A percentile compares a stretch with the other conserved stretches of the same genome.
Evolutionary conservation across 2,329 filamentous ascomycete genomes (phyloP).

Genomic region (Phoma sp.): DNA sequence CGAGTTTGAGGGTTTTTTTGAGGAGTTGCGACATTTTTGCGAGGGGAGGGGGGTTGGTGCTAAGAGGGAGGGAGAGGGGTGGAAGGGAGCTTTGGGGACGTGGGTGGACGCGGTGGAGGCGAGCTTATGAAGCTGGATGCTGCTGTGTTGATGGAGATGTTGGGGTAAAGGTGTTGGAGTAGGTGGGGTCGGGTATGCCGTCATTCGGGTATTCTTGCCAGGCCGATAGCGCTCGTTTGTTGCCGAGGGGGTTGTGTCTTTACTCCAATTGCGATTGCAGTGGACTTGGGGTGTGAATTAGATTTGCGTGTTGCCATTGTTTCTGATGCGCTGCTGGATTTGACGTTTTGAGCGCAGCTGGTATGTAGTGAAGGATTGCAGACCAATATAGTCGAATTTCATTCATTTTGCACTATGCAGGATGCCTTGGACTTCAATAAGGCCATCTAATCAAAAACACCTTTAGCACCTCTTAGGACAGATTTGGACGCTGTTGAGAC

Average conservation of each 20-base stretch:
- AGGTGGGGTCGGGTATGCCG: conserved; percentile 5
- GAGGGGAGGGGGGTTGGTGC: background rate
- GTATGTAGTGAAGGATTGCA: too few relatives aligned
- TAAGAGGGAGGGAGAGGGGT: background rate
- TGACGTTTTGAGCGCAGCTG: background rate
- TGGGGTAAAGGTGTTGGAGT: conserved; percentile 14
- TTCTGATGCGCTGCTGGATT: background rate
- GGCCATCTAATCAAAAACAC: too few relatives aligned
- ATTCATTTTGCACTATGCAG: too few relatives aligned
- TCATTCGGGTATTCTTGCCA: conserved; percentile 6
- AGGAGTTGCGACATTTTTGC: conserved; percentile 36
- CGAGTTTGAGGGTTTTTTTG: conserved; percentile 48
- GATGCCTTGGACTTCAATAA: too few relatives aligned
- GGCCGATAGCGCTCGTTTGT: conserved; percentile 1
- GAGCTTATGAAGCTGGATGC: conserved; percentile 4
- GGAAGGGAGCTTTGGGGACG: background rate
- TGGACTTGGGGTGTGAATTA: background rate
- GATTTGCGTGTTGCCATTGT: too few relatives aligned
- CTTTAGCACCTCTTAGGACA: too few relatives aligned
- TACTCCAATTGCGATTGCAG: background rate
- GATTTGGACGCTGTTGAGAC: too few relatives aligned
- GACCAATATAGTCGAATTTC: too few relatives aligned
- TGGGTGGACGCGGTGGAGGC: background rate
- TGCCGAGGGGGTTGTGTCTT: conserved; percentile 1
- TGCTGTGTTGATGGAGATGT: conserved; percentile 1